phyloP scores from a whole-genome alignment of 2,329 filamentous ascomycete species.

The Ceratocystis smalleyi region DNA sequence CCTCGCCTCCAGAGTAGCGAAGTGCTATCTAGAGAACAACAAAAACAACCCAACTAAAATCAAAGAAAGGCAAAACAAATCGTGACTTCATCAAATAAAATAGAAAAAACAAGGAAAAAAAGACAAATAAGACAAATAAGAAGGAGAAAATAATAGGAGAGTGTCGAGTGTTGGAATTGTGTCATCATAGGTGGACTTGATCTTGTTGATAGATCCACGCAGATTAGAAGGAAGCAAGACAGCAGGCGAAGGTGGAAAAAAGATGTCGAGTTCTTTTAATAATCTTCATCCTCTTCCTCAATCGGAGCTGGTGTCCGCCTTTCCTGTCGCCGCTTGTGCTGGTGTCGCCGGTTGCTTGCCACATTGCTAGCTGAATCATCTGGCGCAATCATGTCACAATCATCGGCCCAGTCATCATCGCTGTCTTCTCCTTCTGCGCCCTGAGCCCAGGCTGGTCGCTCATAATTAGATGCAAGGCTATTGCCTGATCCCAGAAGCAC shows the following conservation, averaged over 20 bases:
- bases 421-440: conserved; percentile 30
- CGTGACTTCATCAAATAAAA: conserved; percentile 7
- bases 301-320: conserved; percentile 57
- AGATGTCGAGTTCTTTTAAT: background rate
- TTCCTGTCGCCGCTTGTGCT: conserved; percentile 52
- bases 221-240: too few species aligned
- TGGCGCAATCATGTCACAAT: conserved; percentile 47
- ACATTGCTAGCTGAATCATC: conserved; percentile 75
- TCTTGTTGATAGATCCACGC: background rate
- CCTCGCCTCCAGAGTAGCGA: conserved; percentile 7
- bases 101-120: background rate
- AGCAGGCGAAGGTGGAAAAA: too few species aligned
- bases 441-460: conserved; percentile 31
- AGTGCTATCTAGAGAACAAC: conserved; percentile 9
- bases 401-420: conserved; percentile 42
- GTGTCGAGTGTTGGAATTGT: background rate
- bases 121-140: conserved; percentile 7
- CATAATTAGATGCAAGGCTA: conserved; percentile 31
- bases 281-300: conserved; percentile 56
- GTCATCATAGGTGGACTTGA: background rate
- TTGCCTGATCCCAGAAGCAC: conserved; percentile 37
- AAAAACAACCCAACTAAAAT: conserved; percentile 6
- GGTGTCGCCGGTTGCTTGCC: conserved; percentile 50
- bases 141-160: background rate
- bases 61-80: conserved; percentile 6